phyloP scores from a whole-genome alignment of 1,139 yeast species.

The Taphrina pruni region DNA sequence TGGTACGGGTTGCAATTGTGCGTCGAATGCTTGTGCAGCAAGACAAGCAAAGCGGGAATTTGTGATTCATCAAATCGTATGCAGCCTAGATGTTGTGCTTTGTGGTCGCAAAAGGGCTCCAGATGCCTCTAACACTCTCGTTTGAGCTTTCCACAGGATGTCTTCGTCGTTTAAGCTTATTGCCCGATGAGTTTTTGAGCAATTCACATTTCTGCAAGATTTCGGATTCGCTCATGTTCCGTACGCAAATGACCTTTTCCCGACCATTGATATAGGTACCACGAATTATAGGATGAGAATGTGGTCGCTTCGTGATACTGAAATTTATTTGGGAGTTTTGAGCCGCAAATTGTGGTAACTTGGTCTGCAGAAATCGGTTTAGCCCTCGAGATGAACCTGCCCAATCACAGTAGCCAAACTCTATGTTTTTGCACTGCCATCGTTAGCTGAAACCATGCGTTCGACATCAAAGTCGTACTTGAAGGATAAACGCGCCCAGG shows the following conservation, averaged over 20 bases:
- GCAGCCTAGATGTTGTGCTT: conserved; percentile 23
- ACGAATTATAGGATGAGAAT: conserved; percentile 74
- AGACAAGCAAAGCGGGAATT: too few relatives aligned
- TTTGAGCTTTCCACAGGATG: conserved; percentile 80
- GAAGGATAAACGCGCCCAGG: conserved; percentile 74
- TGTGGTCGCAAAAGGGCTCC: conserved; percentile 85
- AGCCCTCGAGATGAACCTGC: conserved; percentile 93
- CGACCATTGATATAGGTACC: conserved; percentile 65
- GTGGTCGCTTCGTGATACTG: conserved; percentile 69
- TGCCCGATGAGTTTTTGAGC: conserved; percentile 66
- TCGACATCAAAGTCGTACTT: conserved; percentile 49
- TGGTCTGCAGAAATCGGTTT: conserved; percentile 63
- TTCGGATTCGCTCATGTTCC: conserved; percentile 62
- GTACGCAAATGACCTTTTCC: conserved; percentile 65
- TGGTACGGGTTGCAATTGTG: too few relatives aligned
- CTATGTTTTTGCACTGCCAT: conserved; percentile 65
- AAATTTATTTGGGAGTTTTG: conserved; percentile 72
- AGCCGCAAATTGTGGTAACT: conserved; percentile 64
- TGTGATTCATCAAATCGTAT: too few relatives aligned
- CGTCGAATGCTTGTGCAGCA: too few relatives aligned
- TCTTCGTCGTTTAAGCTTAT: conserved; percentile 64
- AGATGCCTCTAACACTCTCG: conserved; percentile 89
- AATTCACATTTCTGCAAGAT: conserved; percentile 62
- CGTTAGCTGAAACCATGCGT: neutral
- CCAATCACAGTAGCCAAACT: conserved; percentile 85